phyloP scores from a whole-genome alignment of 1,284 basidiomycete genomes.

The Trichosporon coremiiforme region DNA sequence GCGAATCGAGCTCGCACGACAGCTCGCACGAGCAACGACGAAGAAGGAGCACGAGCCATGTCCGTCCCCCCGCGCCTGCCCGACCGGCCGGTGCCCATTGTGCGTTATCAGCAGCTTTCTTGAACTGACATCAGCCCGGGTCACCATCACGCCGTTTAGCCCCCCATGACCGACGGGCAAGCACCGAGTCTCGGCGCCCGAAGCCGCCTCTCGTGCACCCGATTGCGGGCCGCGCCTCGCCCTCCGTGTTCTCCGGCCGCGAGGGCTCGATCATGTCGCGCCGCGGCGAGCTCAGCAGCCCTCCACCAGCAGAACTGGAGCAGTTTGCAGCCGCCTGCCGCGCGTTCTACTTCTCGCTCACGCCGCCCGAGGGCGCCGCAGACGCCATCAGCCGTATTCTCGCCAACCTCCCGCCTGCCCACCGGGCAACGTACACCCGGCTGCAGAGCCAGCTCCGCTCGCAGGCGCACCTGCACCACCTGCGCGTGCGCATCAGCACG shows the following conservation, averaged over 20 bases:
- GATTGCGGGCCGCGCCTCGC: conserved; percentile 6
- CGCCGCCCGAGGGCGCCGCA: conserved; percentile 39
- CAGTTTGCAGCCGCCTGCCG: conserved; percentile 51
- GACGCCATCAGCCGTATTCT: conserved; percentile 46
- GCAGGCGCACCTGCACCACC: conserved; percentile 50
- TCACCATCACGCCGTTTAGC: neutral
- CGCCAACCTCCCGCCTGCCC: conserved; percentile 43
- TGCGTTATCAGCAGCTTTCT: neutral
- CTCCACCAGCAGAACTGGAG: conserved; percentile 38
- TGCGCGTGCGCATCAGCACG: conserved; percentile 46
- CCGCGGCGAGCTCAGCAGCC: conserved; percentile 10
- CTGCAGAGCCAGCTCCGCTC: conserved; percentile 48
- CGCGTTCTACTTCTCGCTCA: conserved; percentile 43
- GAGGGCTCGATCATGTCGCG: conserved; percentile 32
- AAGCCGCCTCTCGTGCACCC: neutral
- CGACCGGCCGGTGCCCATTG: conserved; percentile 8
- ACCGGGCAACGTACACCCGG: conserved; percentile 49
- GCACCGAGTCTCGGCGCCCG: neutral
- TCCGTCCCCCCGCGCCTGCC: conserved; percentile 5
- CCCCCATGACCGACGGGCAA: neutral
- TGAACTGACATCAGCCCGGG: neutral
- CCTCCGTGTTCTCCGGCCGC: conserved; percentile 32
- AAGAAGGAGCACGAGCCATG: neutral
- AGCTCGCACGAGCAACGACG: neutral
- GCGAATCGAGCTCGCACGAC: neutral